Conservation (phyloP, 1,284 basidiomycete species). For the Gomphus bonarii region DNA sequence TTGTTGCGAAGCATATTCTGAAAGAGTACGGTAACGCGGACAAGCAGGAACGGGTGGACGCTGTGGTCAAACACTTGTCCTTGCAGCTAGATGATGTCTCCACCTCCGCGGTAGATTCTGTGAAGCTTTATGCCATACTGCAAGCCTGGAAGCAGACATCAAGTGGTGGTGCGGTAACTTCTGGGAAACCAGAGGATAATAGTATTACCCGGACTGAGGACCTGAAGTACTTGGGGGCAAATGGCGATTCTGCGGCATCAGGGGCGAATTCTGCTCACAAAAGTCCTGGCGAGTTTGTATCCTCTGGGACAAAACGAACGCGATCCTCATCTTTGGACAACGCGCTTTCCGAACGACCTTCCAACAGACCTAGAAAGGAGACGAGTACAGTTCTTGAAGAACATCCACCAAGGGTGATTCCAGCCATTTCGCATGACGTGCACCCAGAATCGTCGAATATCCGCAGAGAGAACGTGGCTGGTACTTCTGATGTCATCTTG, state of each 20-base stretch:
- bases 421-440: not conserved
- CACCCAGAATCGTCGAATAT: not conserved
- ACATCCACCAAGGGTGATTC: not conserved
- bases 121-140: not conserved
- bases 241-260: not conserved
- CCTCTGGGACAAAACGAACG: not conserved
- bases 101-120: not conserved
- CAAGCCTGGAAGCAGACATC: not conserved
- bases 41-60: not conserved
- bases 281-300: not conserved
- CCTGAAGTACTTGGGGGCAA: not conserved
- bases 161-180: not conserved
- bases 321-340: not conserved
- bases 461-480: not conserved
- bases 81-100: not conserved
- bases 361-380: not conserved
- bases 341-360: not conserved
- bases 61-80: not conserved
- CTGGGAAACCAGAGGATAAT: not conserved
- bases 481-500: not conserved
- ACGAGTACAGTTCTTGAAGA: not conserved
- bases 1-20: not conserved
- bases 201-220: not conserved
- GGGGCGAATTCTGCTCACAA: not conserved
- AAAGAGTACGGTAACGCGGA: not conserved